Percentiles rank a stretch among this genome's conserved stretches.
Conservation (phyloP, 805 yeast genomes). For the Kuraishia ogatae region DNA sequence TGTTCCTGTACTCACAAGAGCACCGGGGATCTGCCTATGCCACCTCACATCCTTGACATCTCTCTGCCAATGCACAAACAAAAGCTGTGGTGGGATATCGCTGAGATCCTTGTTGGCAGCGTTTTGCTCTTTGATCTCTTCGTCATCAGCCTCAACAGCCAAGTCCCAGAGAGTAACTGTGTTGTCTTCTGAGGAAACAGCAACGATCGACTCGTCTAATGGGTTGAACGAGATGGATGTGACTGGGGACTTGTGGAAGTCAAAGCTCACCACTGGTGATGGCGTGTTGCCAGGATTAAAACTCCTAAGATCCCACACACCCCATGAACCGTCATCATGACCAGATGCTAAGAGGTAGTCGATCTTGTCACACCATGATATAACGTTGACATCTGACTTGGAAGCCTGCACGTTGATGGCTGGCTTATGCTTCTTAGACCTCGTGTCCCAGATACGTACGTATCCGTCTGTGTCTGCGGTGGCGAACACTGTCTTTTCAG, state of each 20-base stretch:
- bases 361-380: conserved; percentile 89
- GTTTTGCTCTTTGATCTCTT: conserved; percentile 83
- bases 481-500: conserved; percentile 92
- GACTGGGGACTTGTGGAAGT: conserved; percentile 89
- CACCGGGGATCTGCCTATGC: conserved; percentile 96
- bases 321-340: conserved; percentile 96
- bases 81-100: conserved; percentile 89
- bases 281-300: conserved; percentile 54
- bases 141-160: conserved; percentile 98
- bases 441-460: conserved; percentile 92
- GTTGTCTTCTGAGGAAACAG: conserved; percentile 93
- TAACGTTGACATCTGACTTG: conserved; percentile 80
- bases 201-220: conserved; percentile 88
- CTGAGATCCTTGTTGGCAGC: conserved; percentile 70
- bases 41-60: conserved; percentile 97
- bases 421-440: conserved; percentile 87
- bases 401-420: conserved; percentile 82
- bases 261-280: conserved; percentile 86
- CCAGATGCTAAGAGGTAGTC: conserved; percentile 88
- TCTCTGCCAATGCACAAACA: conserved; percentile 97
- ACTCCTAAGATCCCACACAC: conserved; percentile 94
- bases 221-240: conserved; percentile 95
- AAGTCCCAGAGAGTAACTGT: conserved; percentile 97
- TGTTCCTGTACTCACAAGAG: conserved; percentile 88
- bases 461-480: conserved; percentile 88